Evolutionary conservation across 495 filamentous ascomycete species (phyloP).

Genomic region (Hypoxylon lenormandii): DNA sequence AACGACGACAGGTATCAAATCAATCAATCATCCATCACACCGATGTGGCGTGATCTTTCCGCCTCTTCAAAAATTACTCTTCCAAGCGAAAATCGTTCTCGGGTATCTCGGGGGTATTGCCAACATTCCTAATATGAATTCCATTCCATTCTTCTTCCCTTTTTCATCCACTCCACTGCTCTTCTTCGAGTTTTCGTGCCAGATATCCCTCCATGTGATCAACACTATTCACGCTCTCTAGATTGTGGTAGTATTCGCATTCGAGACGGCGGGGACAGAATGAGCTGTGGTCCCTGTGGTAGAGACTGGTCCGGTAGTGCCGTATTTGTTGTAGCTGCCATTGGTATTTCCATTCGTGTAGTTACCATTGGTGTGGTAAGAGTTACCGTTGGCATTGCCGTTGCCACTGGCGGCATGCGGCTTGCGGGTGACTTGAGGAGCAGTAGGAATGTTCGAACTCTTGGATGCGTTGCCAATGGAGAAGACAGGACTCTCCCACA

Average conservation of each 20-base stretch:
- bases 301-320: not conserved
- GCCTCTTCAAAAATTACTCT: conserved; percentile 5
- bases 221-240: conserved; percentile 27
- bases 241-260: conserved; percentile 24
- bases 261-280: conserved; percentile 6
- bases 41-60: not conserved
- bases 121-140: conserved; percentile 18
- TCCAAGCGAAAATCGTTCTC: conserved; percentile 35
- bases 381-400: conserved; percentile 33
- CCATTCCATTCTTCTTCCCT: not conserved
- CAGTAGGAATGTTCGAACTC: conserved; percentile 74
- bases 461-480: conserved; percentile 81
- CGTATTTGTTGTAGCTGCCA: conserved; percentile 9
- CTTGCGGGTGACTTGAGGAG: conserved; percentile 77
- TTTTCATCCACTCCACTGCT: conserved; percentile 2
- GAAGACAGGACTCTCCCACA: conserved; percentile 96
- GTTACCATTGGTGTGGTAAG: conserved; percentile 11
- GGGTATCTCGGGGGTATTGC: conserved; percentile 41
- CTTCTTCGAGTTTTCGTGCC: not conserved
- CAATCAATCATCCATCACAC: conserved; percentile 14
- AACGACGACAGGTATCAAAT: conserved; percentile 21
- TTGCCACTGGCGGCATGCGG: conserved; percentile 43
- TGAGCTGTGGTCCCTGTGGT: not conserved
- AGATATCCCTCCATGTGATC: not conserved
- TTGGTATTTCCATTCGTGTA: conserved; percentile 31